phyloP scores from a whole-genome alignment of 2,329 filamentous ascomycete species.

The Penicillium rolfsii region DNA sequence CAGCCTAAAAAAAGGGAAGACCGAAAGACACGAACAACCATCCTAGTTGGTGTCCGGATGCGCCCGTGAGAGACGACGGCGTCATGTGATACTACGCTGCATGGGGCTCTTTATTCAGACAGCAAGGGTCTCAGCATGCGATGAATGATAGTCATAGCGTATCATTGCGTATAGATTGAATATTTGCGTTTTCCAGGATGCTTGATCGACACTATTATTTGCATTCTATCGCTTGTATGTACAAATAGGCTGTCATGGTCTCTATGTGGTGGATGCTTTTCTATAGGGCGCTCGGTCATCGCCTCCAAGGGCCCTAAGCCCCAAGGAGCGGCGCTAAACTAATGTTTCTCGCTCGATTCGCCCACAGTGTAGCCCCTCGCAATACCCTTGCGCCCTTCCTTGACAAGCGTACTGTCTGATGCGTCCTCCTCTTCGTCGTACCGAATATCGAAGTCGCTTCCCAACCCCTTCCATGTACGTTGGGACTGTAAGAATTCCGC shows the following conservation, averaged over 20 bases:
- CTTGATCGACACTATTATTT: not conserved
- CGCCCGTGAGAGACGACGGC: slow-evolving; percentile 22
- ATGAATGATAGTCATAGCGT: not conserved
- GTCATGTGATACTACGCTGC: slow-evolving; percentile 30
- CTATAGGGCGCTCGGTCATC: slow-evolving; percentile 4
- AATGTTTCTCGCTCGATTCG: slow-evolving; percentile 51
- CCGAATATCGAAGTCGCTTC: slow-evolving; percentile 74
- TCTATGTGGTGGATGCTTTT: not conserved
- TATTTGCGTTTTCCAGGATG: not conserved
- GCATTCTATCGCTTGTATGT: slow-evolving; percentile 2
- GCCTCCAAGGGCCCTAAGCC: slow-evolving; percentile 5
- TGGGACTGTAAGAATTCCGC: slow-evolving; percentile 83
- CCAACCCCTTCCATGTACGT: slow-evolving; percentile 88
- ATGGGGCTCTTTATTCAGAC: not conserved
- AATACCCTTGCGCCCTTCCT: slow-evolving; percentile 84
- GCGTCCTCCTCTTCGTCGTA: slow-evolving; percentile 64
- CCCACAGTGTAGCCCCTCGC: slow-evolving; percentile 86
- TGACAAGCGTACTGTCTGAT: slow-evolving; percentile 65
- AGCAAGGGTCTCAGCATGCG: not conserved
- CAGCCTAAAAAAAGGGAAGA: slow-evolving; percentile 5
- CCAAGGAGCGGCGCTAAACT: slow-evolving; percentile 26
- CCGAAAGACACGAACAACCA: slow-evolving; percentile 8
- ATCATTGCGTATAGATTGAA: not conserved
- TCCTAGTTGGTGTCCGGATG: slow-evolving; percentile 21
- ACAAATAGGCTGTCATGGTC: slow-evolving; percentile 7